Conservation (phyloP, 192 early-diverging fungal species). For the Backusella tarrabulga region DNA sequence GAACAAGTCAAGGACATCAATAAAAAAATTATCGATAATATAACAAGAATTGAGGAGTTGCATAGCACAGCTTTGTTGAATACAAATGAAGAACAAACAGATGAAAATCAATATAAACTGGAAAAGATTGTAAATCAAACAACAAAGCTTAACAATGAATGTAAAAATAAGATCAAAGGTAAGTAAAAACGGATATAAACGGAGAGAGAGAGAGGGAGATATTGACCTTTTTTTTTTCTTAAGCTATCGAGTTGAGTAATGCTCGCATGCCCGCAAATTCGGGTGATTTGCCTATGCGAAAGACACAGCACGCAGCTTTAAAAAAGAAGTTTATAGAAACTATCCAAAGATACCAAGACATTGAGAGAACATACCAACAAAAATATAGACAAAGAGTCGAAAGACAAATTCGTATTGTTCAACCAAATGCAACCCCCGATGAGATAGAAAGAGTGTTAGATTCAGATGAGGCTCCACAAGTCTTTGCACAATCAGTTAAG, state of each 20-base stretch:
- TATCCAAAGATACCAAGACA: slow-evolving; percentile 75
- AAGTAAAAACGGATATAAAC: background rate
- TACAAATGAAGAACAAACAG: slow-evolving; percentile 34
- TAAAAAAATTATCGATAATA: slow-evolving; percentile 27
- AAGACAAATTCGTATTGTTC: slow-evolving; percentile 82
- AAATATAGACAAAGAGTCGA: slow-evolving; percentile 85
- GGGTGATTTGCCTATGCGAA: slow-evolving; percentile 38
- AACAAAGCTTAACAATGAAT: slow-evolving; percentile 33
- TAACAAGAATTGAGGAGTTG: slow-evolving; percentile 34
- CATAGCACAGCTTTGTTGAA: slow-evolving; percentile 33
- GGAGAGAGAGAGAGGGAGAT: background rate
- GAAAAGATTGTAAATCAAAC: slow-evolving; percentile 28
- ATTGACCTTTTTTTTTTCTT: background rate
- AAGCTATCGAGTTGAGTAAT: slow-evolving; percentile 39
- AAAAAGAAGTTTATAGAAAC: slow-evolving; percentile 62
- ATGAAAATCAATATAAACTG: slow-evolving; percentile 25
- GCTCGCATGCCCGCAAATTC: slow-evolving; percentile 28
- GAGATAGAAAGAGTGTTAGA: slow-evolving; percentile 77
- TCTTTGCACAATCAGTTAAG: slow-evolving; percentile 82
- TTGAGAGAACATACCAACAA: slow-evolving; percentile 77
- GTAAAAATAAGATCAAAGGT: slow-evolving; percentile 57
- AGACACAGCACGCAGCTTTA: slow-evolving; percentile 46
- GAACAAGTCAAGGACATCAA: slow-evolving; percentile 36
- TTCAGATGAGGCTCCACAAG: slow-evolving; percentile 67
- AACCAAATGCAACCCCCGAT: slow-evolving; percentile 72